Conservation (phyloP, 2,329 filamentous ascomycete genomes). For the Penicillium sp. region DNA sequence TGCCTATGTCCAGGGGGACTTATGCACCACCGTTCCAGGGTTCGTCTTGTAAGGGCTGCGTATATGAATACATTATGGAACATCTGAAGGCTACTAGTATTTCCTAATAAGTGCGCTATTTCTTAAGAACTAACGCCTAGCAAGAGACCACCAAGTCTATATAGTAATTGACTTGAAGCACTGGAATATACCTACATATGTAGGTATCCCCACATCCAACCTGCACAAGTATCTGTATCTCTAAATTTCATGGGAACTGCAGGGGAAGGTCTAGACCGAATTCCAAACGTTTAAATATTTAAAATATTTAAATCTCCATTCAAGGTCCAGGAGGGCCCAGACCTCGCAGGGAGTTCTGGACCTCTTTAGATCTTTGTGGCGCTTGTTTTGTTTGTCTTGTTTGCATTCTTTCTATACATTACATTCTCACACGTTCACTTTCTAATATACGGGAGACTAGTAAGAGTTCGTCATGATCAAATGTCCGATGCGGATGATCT, state of each 20-base stretch:
- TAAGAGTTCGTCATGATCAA: background rate
- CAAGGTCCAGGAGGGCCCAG: constrained; percentile 30
- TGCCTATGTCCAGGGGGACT: background rate
- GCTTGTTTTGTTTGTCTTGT: background rate
- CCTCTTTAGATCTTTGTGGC: constrained; percentile 19
- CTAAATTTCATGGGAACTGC: constrained; percentile 6
- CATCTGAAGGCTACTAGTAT: background rate
- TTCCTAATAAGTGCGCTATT: background rate
- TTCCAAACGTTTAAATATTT: background rate
- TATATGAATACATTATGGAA: background rate
- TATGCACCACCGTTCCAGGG: background rate
- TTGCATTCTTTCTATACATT: background rate
- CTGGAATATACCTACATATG: no score
- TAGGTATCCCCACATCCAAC: background rate
- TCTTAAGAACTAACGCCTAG: background rate
- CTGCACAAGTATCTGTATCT: background rate
- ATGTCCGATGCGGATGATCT: background rate
- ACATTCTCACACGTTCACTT: background rate
- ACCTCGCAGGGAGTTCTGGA: constrained; percentile 30
- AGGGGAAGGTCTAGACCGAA: constrained; percentile 28
- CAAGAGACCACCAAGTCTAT: background rate
- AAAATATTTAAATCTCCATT: constrained; percentile 9
- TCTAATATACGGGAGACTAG: background rate
- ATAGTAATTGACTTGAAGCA: background rate
- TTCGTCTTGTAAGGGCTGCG: background rate